Conservation (phyloP, 2,329 filamentous ascomycete genomes). For the Ophiostoma australiae region DNA sequence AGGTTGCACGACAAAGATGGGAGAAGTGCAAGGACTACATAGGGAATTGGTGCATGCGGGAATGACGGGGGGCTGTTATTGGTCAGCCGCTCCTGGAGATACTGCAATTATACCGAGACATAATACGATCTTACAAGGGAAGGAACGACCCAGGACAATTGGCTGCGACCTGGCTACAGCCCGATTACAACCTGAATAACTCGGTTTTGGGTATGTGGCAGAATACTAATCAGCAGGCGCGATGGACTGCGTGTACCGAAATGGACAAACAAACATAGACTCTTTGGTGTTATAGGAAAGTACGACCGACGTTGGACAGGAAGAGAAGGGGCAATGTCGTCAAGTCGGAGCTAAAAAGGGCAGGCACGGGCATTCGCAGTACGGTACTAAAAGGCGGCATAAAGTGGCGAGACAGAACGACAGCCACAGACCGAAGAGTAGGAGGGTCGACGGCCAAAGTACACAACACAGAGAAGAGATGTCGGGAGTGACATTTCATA, state of each 20-base stretch:
- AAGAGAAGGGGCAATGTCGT: neutral
- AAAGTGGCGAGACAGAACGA: neutral
- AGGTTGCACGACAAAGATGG: slow-evolving; percentile 12
- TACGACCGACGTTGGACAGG: neutral
- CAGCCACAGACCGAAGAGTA: neutral
- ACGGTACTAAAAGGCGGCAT: too few relatives aligned
- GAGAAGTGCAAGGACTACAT: slow-evolving; percentile 2
- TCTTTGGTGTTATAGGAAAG: neutral
- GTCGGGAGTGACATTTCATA: neutral
- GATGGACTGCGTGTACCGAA: neutral
- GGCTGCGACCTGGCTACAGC: neutral
- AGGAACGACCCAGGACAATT: neutral
- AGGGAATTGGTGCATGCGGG: slow-evolving; percentile 1
- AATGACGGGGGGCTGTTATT: neutral
- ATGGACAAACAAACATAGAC: neutral
- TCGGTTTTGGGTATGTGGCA: neutral
- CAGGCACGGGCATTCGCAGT: neutral
- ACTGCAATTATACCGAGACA: slow-evolving; percentile 12
- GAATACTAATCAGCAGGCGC: neutral
- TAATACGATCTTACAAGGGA: slow-evolving; percentile 6
- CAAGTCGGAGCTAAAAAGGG: neutral
- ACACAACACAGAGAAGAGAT: slow-evolving; percentile 1
- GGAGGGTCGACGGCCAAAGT: neutral
- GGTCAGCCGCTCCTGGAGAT: slow-evolving; percentile 6
- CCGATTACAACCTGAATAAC: neutral